Conservation (phyloP, 768 basidiomycete genomes). For the Phlegmacium glaucopus region DNA sequence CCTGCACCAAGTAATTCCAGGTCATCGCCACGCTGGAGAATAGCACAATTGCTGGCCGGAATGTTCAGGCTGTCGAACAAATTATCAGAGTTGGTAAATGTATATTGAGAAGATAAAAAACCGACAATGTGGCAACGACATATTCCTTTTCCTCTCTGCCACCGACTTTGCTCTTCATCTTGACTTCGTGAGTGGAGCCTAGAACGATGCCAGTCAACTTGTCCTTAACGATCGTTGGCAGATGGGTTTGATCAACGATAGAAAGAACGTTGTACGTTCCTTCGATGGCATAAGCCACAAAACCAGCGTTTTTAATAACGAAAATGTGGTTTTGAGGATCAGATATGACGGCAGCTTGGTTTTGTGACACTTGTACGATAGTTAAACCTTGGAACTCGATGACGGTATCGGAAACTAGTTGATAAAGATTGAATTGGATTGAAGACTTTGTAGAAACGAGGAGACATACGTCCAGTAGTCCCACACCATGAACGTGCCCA, state of each 20-base stretch:
- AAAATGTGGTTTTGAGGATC: constrained; percentile 80
- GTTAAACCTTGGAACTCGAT: constrained; percentile 79
- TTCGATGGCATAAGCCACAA: constrained; percentile 73
- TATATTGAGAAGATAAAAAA: background rate
- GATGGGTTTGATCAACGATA: constrained; percentile 82
- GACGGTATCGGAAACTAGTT: constrained; percentile 73
- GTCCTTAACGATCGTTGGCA: constrained; percentile 58
- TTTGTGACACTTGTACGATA: constrained; percentile 85
- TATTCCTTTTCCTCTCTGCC: constrained; percentile 51
- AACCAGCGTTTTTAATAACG: constrained; percentile 75
- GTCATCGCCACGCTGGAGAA: constrained; percentile 78
- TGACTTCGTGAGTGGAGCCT: constrained; percentile 77
- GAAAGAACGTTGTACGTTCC: constrained; percentile 79
- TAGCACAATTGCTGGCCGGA: constrained; percentile 84
- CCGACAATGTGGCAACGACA: constrained; percentile 76
- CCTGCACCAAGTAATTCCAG: constrained; percentile 76
- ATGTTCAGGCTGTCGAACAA: constrained; percentile 58
- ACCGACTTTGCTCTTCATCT: constrained; percentile 61
- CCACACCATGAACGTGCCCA: constrained; percentile 78
- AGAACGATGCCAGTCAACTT: constrained; percentile 56
- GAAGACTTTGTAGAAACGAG: background rate
- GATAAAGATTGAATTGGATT: background rate
- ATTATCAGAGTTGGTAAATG: constrained; percentile 1
- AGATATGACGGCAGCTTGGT: constrained; percentile 72
- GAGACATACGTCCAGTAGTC: constrained; percentile 57